Evolutionary conservation across 78 protist genomes (phyloP).

Genomic region (Planoprotostelium fungivorum): DNA sequence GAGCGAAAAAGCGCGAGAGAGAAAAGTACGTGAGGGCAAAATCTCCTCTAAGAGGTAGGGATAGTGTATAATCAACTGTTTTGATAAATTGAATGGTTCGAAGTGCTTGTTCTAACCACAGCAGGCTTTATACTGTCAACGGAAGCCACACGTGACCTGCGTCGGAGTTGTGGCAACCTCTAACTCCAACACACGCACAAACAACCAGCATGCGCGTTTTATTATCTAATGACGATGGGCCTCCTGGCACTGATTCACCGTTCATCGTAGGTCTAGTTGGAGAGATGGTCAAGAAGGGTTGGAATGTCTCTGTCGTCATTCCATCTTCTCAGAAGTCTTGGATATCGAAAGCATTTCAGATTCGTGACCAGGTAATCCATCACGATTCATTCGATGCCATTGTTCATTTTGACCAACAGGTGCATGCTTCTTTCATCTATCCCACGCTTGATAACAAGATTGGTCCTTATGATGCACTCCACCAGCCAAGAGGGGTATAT

Average conservation of each 20-base stretch:
- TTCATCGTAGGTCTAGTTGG: background rate
- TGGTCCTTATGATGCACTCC: background rate
- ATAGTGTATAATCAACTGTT: no score
- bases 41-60: no score
- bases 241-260: background rate
- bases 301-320: background rate
- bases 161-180: no score
- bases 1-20: no score
- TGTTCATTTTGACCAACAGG: no score
- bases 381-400: background rate
- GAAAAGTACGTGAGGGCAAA: no score
- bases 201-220: background rate
- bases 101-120: no score
- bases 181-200: no score
- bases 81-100: no score
- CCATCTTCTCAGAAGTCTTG: background rate
- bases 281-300: background rate
- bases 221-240: background rate
- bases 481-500: background rate
- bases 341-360: background rate
- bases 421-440: background rate
- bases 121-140: no score
- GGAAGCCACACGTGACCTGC: no score
- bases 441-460: background rate
- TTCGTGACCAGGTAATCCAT: background rate